phyloP scores from a whole-genome alignment of 345 rosid genomes.

The Conringia planisiliqua region DNA sequence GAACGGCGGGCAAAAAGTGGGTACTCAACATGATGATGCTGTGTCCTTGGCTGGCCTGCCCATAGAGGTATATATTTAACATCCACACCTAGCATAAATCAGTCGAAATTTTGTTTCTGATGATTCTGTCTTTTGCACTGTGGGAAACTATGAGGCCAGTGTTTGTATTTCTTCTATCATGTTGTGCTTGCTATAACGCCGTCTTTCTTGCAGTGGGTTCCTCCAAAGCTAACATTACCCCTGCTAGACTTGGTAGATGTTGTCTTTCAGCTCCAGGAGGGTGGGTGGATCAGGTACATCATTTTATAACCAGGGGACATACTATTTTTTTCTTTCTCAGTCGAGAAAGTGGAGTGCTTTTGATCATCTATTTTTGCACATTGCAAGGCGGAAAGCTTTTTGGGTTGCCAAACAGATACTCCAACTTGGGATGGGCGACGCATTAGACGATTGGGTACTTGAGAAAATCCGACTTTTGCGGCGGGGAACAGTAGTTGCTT shows the following conservation, averaged over 20 bases:
- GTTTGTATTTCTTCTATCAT: not conserved
- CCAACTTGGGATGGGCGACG: constrained; percentile 99
- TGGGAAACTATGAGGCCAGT: constrained; percentile 1
- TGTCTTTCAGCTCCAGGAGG: constrained; percentile 93
- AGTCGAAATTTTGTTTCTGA: not conserved
- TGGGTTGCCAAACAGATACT: constrained; percentile 98
- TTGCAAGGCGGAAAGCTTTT: constrained; percentile 84
- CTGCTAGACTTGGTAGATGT: constrained; percentile 86
- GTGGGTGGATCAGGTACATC: constrained; percentile 95
- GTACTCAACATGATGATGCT: constrained; percentile 42
- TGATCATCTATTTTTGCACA: constrained; percentile 13
- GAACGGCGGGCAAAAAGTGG: constrained; percentile 35
- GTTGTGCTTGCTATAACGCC: constrained; percentile 17
- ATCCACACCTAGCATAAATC: constrained; percentile 1
- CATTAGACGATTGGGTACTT: constrained; percentile 96
- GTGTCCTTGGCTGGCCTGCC: constrained; percentile 55
- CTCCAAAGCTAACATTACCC: constrained; percentile 83
- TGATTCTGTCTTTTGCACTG: not conserved
- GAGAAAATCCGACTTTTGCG: constrained; percentile 90
- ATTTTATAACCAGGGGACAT: not conserved
- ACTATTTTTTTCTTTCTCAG: not conserved
- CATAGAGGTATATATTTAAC: constrained; percentile 55
- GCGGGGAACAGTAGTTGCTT: constrained; percentile 81
- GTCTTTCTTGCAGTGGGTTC: constrained; percentile 80
- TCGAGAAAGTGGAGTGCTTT: constrained; percentile 4